phyloP scores from a whole-genome alignment of 345 rosid species.

The Boechera retrofracta region DNA sequence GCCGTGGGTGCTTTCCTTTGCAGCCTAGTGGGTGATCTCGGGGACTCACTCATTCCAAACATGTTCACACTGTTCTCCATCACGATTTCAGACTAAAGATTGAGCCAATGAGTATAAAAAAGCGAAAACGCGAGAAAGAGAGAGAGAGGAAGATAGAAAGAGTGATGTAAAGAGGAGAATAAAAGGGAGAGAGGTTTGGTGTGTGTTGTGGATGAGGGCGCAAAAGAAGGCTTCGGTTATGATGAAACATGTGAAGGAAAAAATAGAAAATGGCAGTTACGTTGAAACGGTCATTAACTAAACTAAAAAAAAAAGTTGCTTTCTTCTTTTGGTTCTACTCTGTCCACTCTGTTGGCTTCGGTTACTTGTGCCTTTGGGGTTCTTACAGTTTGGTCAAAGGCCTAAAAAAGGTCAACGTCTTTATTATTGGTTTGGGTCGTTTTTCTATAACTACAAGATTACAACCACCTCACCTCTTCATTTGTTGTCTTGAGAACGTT shows the following conservation, averaged over 20 bases:
- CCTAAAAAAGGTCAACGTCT: constrained; percentile 15
- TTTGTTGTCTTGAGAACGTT: too few relatives aligned
- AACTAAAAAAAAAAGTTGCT: constrained; percentile 7
- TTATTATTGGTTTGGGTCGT: neutral
- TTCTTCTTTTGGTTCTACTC: constrained; percentile 4
- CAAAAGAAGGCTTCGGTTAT: constrained; percentile 25
- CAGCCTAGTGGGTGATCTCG: constrained; percentile 65
- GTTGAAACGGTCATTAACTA: constrained; percentile 42
- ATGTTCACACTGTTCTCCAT: constrained; percentile 42
- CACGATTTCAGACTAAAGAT: neutral
- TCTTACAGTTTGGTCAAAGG: constrained; percentile 12
- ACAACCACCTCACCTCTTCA: too few relatives aligned
- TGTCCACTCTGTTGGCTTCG: constrained; percentile 13
- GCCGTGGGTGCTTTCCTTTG: constrained; percentile 61
- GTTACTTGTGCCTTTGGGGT: constrained; percentile 5
- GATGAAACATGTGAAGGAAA: constrained; percentile 39
- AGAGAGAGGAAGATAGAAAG: neutral
- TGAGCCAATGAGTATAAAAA: neutral
- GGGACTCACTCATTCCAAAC: constrained; percentile 39
- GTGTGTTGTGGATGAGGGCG: constrained; percentile 19
- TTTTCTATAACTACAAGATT: neutral
- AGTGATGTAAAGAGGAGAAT: constrained; percentile 19
- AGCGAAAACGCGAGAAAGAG: neutral
- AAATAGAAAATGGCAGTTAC: constrained; percentile 26
- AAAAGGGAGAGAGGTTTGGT: constrained; percentile 24